Evolutionary conservation across 495 filamentous ascomycete species (phyloP), one percentile per base, ranked within the genome.

Genomic region (Tuber microsphaerosporum): DNA sequence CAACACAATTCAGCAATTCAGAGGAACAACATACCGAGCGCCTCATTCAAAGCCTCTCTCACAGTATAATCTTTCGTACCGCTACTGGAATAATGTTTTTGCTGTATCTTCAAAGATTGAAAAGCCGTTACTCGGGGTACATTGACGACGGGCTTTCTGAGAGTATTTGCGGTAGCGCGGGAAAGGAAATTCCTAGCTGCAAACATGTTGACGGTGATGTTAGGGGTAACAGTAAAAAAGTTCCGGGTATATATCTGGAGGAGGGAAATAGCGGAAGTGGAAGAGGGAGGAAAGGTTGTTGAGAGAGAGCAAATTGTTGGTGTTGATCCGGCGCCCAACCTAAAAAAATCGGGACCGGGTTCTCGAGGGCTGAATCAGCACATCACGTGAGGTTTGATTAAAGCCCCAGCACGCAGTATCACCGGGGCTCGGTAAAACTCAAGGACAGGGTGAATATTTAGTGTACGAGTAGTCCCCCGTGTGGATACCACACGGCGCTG

Each of bases 11-110:
- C 42, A 44, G 43, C 45, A 69, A 72, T 79, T 75, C 39, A 17
- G 44, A 71, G 73, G 44, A 46, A 42, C 41, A 72, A 80, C 77
- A 34, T 79, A 82, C 81, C 81, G 84, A 99, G 90, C 68, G 95
- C 95, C 85, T 99, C 95, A 85, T 99, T 99, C 84, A 99, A 85
- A 75, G 95, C 95, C 84, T 99, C 95, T 86, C 95, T 89, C 80
- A 98, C 95, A 69, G 95, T 96, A 85, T 97, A 93, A 82, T 99
- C 92, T 87, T 97, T 97, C 44, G 77, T 74, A 37, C 80, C 77
- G 17, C 80, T 48, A 34, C 75, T 82, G 43, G 76, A 71, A 76
- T 85, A 84, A 65, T 92, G 92, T 81, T 86, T 87, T 75, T 85
- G 82, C 80, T 88, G 87, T 78, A 87, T 84, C 81, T 83, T 85